Conservation (phyloP, 352 stramenopile genomes). For the Phytophthora syringae region DNA sequence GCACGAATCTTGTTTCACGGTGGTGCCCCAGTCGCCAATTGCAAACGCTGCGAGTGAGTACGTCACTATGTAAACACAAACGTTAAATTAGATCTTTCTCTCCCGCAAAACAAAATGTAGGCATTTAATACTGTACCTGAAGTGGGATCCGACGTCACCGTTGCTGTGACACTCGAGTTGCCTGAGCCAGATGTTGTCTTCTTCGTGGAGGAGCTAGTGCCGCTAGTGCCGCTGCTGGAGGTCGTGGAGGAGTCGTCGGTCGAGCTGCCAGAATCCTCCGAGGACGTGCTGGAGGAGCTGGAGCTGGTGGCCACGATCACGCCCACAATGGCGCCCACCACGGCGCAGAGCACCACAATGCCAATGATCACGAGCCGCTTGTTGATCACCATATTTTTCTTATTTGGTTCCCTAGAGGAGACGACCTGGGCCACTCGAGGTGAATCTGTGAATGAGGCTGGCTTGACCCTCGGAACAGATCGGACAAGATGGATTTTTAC, state of each 20-base stretch:
- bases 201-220: constrained; percentile 22
- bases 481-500: neutral
- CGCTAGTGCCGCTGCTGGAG: constrained; percentile 7
- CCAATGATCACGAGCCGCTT: constrained; percentile 54
- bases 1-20: constrained; percentile 67
- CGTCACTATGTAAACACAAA: constrained; percentile 17
- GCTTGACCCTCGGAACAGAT: constrained; percentile 22
- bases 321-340: constrained; percentile 53
- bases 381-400: constrained; percentile 35
- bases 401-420: neutral
- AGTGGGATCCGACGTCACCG: constrained; percentile 38
- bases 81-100: neutral
- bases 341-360: constrained; percentile 50
- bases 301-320: constrained; percentile 50
- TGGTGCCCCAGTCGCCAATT: constrained; percentile 81
- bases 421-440: constrained; percentile 9
- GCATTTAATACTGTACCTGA: constrained; percentile 21
- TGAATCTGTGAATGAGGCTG: constrained; percentile 26
- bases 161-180: constrained; percentile 24
- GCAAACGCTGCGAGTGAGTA: constrained; percentile 70
- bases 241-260: constrained; percentile 7
- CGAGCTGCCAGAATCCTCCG: constrained; percentile 20
- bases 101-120: neutral
- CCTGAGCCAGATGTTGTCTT: constrained; percentile 21
- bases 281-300: constrained; percentile 37